phyloP scores from a whole-genome alignment of 2,329 filamentous ascomycete genomes.

The Xylariaceae sp. region DNA sequence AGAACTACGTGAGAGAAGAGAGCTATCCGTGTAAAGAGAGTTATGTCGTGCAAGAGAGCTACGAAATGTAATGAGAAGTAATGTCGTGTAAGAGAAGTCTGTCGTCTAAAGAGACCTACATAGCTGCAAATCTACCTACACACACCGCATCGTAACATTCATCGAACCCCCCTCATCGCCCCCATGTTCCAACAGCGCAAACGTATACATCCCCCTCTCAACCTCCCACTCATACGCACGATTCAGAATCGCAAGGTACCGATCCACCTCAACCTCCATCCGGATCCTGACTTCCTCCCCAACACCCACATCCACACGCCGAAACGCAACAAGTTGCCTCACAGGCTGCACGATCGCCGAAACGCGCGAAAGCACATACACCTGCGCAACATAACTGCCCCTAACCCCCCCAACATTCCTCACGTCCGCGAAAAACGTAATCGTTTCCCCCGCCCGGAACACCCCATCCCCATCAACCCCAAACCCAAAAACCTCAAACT shows the following conservation, averaged over 20 bases:
- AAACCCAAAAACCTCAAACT: constrained; percentile 30
- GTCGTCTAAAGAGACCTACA: not conserved
- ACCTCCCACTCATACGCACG: constrained; percentile 39
- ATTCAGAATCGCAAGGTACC: constrained; percentile 40
- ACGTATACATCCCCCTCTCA: constrained; percentile 39
- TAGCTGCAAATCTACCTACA: constrained; percentile 15
- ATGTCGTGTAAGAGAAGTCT: not conserved
- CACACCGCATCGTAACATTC: constrained; percentile 38
- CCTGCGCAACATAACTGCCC: constrained; percentile 38
- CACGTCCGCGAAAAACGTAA: constrained; percentile 34
- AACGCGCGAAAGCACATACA: constrained; percentile 38
- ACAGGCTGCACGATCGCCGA: constrained; percentile 39
- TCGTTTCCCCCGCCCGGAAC: constrained; percentile 26
- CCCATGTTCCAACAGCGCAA: constrained; percentile 39
- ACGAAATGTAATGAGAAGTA: no score
- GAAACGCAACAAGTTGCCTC: constrained; percentile 41
- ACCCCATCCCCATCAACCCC: constrained; percentile 16
- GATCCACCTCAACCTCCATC: constrained; percentile 37
- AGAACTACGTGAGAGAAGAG: no score
- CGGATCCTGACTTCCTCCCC: constrained; percentile 31
- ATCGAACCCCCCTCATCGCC: constrained; percentile 31
- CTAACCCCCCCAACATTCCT: constrained; percentile 32
- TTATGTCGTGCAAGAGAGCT: not conserved
- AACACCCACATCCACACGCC: constrained; percentile 35
- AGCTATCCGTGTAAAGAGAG: no score